These are phyloP conservation scores for Geranium incanum DNA, from an alignment of 441 rosid species.

Conservation along the genomic window DNA sequence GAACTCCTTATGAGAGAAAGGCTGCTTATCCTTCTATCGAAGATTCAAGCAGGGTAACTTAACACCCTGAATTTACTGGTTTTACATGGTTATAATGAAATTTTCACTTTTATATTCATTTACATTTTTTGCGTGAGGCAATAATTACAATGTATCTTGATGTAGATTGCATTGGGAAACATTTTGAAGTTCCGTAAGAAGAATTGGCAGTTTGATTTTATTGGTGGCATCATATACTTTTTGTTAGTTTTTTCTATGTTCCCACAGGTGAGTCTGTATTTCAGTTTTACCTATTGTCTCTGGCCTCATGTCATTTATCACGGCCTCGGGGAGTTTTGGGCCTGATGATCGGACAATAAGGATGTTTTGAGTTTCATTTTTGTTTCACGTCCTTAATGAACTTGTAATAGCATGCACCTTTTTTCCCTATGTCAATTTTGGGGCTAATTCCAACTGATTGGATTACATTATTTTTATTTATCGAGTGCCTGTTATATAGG, in stretches of 20 bases:
- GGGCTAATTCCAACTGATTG: not conserved
- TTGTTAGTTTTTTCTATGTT: slow-evolving; percentile 82
- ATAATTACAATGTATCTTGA: slow-evolving; percentile 19
- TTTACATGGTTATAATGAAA: slow-evolving; percentile 4
- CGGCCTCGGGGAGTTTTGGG: slow-evolving; percentile 13
- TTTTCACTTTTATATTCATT: slow-evolving; percentile 8
- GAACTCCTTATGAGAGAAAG: slow-evolving; percentile 66
- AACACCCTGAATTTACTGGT: slow-evolving; percentile 15
- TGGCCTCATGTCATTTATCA: slow-evolving; percentile 5
- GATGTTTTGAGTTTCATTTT: slow-evolving; percentile 12
- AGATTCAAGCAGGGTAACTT: slow-evolving; percentile 89
- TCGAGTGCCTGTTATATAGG: not conserved
- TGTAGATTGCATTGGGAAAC: slow-evolving; percentile 97
- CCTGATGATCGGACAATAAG: slow-evolving; percentile 6
- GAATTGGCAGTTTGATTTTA: slow-evolving; percentile 98
- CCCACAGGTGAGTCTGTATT: slow-evolving; percentile 63
- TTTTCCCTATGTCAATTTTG: not conserved
- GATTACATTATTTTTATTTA: too few species aligned
- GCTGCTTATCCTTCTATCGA: slow-evolving; percentile 91
- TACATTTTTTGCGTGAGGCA: slow-evolving; percentile 12
- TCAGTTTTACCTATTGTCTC: slow-evolving; percentile 13
- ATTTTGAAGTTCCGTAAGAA: slow-evolving; percentile 96
- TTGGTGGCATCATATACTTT: slow-evolving; percentile 95
- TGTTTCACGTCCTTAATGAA: not conserved
- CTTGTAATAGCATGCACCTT: slow-evolving; percentile 15